Conservation (phyloP, 352 stramenopile genomes). For the Globisporangium alternatum region DNA sequence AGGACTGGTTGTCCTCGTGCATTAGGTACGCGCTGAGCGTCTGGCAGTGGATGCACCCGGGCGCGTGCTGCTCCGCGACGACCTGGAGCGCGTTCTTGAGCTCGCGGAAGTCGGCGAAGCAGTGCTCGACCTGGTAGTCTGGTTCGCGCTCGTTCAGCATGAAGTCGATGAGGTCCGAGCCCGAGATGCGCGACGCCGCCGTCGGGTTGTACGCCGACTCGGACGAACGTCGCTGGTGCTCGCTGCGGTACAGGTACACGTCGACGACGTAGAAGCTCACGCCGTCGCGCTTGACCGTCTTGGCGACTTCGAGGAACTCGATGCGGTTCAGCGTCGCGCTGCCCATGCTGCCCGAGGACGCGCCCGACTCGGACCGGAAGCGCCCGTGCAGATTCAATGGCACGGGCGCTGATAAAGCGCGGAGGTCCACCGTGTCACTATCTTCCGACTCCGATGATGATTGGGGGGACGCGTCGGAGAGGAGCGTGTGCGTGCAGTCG, state of each 20-base stretch:
- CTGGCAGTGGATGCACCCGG: slow-evolving; percentile 3
- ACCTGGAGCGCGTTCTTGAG: slow-evolving; percentile 10
- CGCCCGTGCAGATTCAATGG: not conserved
- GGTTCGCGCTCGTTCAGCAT: slow-evolving; percentile 12
- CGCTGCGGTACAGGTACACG: slow-evolving; percentile 15
- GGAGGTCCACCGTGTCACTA: not conserved
- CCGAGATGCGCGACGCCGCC: slow-evolving; percentile 1
- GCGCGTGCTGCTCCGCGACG: not conserved
- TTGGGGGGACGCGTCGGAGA: not conserved
- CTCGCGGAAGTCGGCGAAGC: slow-evolving; percentile 16
- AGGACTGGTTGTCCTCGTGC: slow-evolving; percentile 13
- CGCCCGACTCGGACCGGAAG: not conserved
- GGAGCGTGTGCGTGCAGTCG: slow-evolving; percentile 5
- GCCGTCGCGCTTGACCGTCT: slow-evolving; percentile 18
- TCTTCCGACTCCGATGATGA: not conserved
- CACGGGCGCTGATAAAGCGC: not conserved
- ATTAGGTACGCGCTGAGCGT: slow-evolving; percentile 7
- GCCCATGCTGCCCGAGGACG: not conserved
- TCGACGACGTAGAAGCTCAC: slow-evolving; percentile 19
- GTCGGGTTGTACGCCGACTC: slow-evolving; percentile 2
- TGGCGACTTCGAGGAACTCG: slow-evolving; percentile 18
- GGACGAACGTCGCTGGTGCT: not conserved
- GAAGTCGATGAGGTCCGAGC: not conserved
- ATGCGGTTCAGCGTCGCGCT: slow-evolving; percentile 9
- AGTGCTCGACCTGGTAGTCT: slow-evolving; percentile 22